These are phyloP conservation scores for Rhododendron ferrugineum DNA, from an alignment of 148 eudicot species.

Conservation along the genomic window DNA sequence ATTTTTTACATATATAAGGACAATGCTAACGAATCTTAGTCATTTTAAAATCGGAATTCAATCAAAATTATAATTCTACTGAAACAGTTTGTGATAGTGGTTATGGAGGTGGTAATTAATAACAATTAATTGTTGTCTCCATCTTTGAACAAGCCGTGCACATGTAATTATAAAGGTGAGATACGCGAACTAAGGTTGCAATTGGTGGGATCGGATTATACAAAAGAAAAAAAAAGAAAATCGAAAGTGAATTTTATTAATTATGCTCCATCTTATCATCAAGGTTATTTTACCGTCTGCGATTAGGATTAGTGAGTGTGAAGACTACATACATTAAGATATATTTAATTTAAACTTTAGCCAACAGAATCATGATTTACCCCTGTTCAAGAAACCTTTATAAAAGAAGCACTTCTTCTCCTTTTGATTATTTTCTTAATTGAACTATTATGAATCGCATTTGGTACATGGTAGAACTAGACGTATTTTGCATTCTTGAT, in stretches of 20 bases:
- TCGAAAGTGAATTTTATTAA: background rate
- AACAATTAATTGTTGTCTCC: background rate
- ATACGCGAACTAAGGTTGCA: background rate
- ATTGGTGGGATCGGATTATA: background rate
- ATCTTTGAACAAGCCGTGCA: background rate
- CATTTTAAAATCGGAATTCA: too few relatives aligned
- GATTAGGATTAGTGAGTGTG: background rate
- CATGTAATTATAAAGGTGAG: background rate
- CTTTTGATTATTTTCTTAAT: background rate
- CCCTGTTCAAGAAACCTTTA: background rate
- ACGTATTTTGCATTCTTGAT: background rate
- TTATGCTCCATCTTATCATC: background rate
- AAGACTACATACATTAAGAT: background rate
- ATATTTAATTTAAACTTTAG: background rate
- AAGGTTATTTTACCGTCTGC: background rate
- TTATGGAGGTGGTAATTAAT: background rate
- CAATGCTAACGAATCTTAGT: background rate
- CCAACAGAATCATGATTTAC: background rate
- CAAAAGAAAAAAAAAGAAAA: too few relatives aligned
- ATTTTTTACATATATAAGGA: background rate
- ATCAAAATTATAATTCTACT: background rate
- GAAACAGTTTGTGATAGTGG: background rate
- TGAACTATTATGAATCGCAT: background rate
- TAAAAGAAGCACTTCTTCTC: background rate
- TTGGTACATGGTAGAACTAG: background rate